Conservation (phyloP, 805 yeast species). For the Teunomyces funiuensis region DNA sequence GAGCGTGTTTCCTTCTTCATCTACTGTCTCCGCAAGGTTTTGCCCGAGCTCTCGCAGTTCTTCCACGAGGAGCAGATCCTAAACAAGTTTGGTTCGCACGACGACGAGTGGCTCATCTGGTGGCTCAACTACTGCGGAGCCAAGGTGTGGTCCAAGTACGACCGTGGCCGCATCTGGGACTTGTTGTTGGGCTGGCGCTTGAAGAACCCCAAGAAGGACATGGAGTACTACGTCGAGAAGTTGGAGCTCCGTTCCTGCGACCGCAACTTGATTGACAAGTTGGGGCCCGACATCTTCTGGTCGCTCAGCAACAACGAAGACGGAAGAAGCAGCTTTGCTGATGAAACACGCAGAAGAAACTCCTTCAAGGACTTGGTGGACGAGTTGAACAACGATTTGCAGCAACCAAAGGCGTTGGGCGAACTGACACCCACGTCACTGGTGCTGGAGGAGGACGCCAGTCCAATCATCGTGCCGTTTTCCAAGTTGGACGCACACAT, state of each 20-base stretch:
- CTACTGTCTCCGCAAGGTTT: conserved; percentile 54
- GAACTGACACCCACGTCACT: neutral
- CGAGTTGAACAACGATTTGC: conserved; percentile 22
- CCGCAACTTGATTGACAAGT: conserved; percentile 24
- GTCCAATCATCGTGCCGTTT: conserved; percentile 41
- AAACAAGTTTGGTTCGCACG: conserved; percentile 53
- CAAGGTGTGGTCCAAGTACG: conserved; percentile 76
- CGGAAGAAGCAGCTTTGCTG: too few species aligned
- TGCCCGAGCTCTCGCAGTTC: conserved; percentile 76
- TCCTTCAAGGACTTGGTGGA: conserved; percentile 33
- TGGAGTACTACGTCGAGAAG: conserved; percentile 31
- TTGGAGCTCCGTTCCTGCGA: conserved; percentile 26
- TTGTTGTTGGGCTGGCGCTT: conserved; percentile 73
- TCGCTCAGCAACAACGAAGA: conserved; percentile 31
- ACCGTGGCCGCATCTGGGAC: conserved; percentile 91
- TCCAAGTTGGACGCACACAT: conserved; percentile 71
- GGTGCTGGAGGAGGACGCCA: conserved; percentile 4
- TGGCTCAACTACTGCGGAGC: conserved; percentile 93
- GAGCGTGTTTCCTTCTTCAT: conserved; percentile 70
- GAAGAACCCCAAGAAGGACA: conserved; percentile 28
- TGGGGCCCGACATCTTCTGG: conserved; percentile 70
- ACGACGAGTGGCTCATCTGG: conserved; percentile 91
- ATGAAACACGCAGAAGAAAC: conserved; percentile 14
- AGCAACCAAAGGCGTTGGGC: conserved; percentile 2
- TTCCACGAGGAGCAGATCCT: conserved; percentile 79